Percentiles rank a stretch among this genome's conserved stretches.
Evolutionary conservation across 176 grass and related monocot species (phyloP).

Genomic region (Chrysopogon serrulatus): DNA sequence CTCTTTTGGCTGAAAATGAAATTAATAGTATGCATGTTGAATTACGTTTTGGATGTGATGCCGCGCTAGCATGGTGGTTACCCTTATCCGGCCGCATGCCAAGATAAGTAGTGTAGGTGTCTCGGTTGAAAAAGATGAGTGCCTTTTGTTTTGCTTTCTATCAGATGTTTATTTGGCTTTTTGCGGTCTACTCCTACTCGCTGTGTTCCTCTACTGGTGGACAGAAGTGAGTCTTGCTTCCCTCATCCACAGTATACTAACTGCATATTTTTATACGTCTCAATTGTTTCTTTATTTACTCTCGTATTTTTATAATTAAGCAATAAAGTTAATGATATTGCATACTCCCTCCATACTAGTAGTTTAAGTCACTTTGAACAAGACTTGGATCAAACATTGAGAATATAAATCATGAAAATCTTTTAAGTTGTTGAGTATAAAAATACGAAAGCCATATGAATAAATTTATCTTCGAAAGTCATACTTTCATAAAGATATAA

Average conservation of each 20-base stretch:
- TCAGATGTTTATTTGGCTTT: neutral
- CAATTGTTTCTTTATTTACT: neutral
- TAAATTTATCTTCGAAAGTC: no score
- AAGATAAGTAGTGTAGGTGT: neutral
- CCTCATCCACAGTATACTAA: slow-evolving; percentile 3
- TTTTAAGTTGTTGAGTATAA: no score
- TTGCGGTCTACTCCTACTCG: slow-evolving; percentile 5
- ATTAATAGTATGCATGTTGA: neutral
- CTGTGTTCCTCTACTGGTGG: slow-evolving; percentile 19
- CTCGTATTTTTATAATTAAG: neutral
- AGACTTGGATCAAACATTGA: no score
- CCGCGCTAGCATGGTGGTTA: neutral
- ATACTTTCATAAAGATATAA: no score
- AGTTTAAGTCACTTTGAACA: no score
- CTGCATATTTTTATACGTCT: neutral
- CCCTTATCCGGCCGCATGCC: neutral
- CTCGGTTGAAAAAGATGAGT: neutral
- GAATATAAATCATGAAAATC: no score
- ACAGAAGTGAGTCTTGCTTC: neutral
- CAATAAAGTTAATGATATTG: neutral
- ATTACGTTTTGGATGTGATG: neutral
- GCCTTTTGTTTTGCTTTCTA: neutral
- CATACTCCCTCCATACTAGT: no score
- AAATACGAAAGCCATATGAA: no score
- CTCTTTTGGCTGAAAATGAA: slow-evolving; percentile 6